Evolutionary conservation across 768 basidiomycete genomes (phyloP), one percentile per base, ranked within the genome.

Genomic region (Scleroderma bovista): DNA sequence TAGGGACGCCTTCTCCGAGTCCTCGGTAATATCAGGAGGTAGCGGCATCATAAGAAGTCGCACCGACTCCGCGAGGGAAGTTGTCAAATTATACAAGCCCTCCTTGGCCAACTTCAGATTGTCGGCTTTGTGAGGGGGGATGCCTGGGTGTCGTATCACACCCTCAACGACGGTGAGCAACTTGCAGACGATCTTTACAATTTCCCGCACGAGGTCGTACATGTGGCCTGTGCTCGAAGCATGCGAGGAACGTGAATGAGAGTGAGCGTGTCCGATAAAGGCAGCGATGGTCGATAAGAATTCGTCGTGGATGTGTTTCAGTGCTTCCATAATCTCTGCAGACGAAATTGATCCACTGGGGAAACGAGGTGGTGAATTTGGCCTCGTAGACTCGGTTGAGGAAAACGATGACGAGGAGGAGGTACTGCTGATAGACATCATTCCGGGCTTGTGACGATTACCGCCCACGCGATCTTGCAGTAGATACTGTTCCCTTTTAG

Each of bases 191-290:
- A 87, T 84, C 66, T 95, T 93, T 46, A 97, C 88, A 42, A 93
- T 88, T 69, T 95, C 91, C 46, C 87, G 81, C n/a, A 94, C 91
- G 47, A 97, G 80, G 57, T 97, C 93, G 62, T 96, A 93, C 67
- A 98, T 77, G 57, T 93, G 88, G 1, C 91, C 94, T 15, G 93
- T 94, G 52, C 86, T 91, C 6, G 92, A 90, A 0, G 95, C 92
- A 67, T 97, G 94, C 24, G 90, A 90, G 36, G 80, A 75, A 40
- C 90, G 84, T 19, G 89, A 85, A 73, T 97, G 90, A 15, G 90
- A 89, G 60, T 98, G 95, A 1, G 93, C 89, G 63, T 97, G 93
- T 1, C 94, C 95, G 59, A 99, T 96, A 66, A 99, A 93, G 6
- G 94, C 95, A 19, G 96, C 94, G 61, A 96, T 92, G 17, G 92